Evolutionary conservation across 1,139 yeast species (phyloP), one percentile per base, ranked within the genome.

Genomic region (Kurtzmaniella natalensis): DNA sequence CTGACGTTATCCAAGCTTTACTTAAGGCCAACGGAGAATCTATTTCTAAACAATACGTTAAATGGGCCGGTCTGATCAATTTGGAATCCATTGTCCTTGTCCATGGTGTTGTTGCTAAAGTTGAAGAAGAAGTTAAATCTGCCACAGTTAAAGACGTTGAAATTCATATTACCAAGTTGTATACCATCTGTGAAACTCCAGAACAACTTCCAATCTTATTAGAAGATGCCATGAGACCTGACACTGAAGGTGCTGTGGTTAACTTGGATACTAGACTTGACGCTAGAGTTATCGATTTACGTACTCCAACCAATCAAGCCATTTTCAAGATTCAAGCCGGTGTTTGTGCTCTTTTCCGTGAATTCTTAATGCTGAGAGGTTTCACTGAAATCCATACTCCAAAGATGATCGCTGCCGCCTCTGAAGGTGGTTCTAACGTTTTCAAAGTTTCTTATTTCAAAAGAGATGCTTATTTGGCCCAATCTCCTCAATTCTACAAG

Each of bases 401-500:
- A 42, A 92, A 92, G 66, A 71, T 92, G 50, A 76, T 92, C 55
- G 96, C 94, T 48, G 88, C 97, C 33, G 86, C 98, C 25, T 83
- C 95, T 41, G 99, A 92, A 70, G 96, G 97, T 59, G 99, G 99
- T 46, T 78, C 96, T 41, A 89, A 88, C 58, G 97, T 94, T 31
- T 92, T 92, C 66, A 94, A 86, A 64, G 81, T 92, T 42, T 72
- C 83, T 34, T 94, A 94, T 66, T 94, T 92, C 74, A 89, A 92
- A 63, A 80, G 89, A 41, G 80, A 81, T 43, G 97, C 97, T 7
- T 92, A 75, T 64, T 71, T 92, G 55, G 98, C 99, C 21, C 99
- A 92, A 70, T 87, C 96, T 29, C 99, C 99, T 34, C 99, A 92
- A 70, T 75, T 92, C 49, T 87, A 92, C 74, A 92, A 92, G 71